Evolutionary conservation across 164 flowering plant genomes (phyloP).

Genomic region (Annona squamosa): DNA sequence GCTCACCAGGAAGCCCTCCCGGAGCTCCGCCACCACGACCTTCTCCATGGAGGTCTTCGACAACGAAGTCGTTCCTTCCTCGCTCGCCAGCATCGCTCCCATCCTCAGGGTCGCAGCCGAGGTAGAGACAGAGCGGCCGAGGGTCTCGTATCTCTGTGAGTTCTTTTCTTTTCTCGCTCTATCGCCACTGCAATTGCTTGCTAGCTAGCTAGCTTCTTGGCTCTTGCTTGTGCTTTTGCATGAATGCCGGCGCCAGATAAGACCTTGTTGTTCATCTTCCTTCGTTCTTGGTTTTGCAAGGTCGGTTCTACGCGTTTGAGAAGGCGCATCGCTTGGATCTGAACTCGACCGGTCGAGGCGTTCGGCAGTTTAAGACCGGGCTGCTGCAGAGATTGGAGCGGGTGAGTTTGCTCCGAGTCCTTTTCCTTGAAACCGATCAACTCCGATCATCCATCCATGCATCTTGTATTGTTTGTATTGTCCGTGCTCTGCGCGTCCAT

Average conservation of each 20-base stretch:
- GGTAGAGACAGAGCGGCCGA: conserved; percentile 74
- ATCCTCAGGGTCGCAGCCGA: conserved; percentile 90
- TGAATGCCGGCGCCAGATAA: background rate
- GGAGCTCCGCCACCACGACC: conserved; percentile 71
- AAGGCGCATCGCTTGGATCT: conserved; percentile 90
- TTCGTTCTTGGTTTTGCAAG: conserved; percentile 25
- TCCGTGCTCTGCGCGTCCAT: too few species aligned
- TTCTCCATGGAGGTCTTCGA: conserved; percentile 88
- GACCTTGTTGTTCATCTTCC: background rate
- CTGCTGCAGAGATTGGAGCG: conserved; percentile 78
- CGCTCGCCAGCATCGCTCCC: conserved; percentile 73
- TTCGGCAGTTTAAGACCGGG: conserved; percentile 84
- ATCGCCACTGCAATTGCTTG: background rate
- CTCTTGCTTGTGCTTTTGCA: background rate
- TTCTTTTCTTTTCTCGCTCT: background rate
- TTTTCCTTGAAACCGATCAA: background rate
- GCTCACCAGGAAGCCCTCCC: conserved; percentile 66
- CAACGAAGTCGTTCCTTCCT: conserved; percentile 89
- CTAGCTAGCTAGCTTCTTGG: background rate
- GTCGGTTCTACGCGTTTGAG: conserved; percentile 95
- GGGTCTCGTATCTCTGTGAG: conserved; percentile 93
- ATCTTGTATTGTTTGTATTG: too few species aligned
- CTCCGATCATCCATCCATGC: too few species aligned
- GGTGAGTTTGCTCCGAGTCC: conserved; percentile 28
- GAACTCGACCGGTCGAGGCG: conserved; percentile 89